Conservation (phyloP, 805 yeast species). For the Maudiozyma barnettii region DNA sequence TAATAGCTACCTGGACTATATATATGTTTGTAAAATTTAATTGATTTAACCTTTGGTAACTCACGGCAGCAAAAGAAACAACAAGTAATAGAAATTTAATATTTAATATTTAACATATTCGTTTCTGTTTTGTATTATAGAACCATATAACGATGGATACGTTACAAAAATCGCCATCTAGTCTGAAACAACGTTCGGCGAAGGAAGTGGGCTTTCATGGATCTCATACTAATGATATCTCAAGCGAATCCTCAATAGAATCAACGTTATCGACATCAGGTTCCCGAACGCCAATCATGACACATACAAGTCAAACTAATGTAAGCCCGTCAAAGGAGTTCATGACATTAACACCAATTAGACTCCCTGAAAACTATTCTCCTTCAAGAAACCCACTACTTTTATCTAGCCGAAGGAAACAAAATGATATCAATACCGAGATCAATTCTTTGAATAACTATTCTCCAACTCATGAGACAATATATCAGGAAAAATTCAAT, state of each 20-base stretch:
- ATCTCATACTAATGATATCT: not conserved
- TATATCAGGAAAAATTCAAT: conserved; percentile 25
- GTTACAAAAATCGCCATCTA: not conserved
- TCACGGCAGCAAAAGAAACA: too few species aligned
- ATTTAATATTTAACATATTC: too few species aligned
- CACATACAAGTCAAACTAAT: not conserved
- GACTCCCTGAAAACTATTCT: conserved; percentile 13
- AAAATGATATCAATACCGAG: not conserved
- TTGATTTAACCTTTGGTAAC: too few species aligned
- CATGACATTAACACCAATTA: conserved; percentile 26
- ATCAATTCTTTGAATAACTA: not conserved
- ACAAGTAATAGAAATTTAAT: too few species aligned
- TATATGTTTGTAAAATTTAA: too few species aligned
- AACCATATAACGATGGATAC: not conserved
- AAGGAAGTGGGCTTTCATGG: too few species aligned
- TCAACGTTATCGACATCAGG: not conserved
- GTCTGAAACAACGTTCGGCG: too few species aligned
- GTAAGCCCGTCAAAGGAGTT: conserved; percentile 11
- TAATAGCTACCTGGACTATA: too few species aligned
- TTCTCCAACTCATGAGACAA: conserved; percentile 5
- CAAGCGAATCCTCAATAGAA: not conserved
- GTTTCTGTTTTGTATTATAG: too few species aligned
- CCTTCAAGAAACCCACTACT: conserved; percentile 5
- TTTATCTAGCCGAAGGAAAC: not conserved
- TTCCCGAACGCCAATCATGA: not conserved